A percentile compares a stretch with the other conserved stretches of the same genome.
Conservation (phyloP, 164 flowering plant species). For the Dillenia suffruticosa region DNA sequence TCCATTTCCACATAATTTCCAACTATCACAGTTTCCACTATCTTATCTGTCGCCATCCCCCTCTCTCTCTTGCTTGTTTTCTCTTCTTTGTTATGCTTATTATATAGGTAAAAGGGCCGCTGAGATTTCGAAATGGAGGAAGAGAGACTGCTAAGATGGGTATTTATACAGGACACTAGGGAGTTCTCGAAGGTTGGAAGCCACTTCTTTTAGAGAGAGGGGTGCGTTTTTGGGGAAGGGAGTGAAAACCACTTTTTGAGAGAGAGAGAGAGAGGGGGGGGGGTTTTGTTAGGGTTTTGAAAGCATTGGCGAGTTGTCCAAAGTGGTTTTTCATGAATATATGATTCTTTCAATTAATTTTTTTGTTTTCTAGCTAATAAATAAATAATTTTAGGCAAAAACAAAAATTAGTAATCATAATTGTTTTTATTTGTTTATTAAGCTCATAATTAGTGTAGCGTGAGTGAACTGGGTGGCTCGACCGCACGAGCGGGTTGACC, state of each 20-base stretch:
- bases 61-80: slow-evolving; percentile 6
- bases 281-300: slow-evolving; percentile 16
- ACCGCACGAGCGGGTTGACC: slow-evolving; percentile 57
- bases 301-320: slow-evolving; percentile 12
- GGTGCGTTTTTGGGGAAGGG: neutral
- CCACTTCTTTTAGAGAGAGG: slow-evolving; percentile 13
- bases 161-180: slow-evolving; percentile 30
- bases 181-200: slow-evolving; percentile 21
- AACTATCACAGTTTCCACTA: slow-evolving; percentile 71
- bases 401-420: slow-evolving; percentile 1
- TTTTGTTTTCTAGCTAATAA: neutral
- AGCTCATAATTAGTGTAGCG: no score
- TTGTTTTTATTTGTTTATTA: neutral
- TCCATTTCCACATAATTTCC: slow-evolving; percentile 98
- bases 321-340: slow-evolving; percentile 18
- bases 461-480: slow-evolving; percentile 33
- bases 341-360: slow-evolving; percentile 9
- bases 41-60: slow-evolving; percentile 55
- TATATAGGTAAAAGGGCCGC: neutral
- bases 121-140: slow-evolving; percentile 5
- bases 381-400: slow-evolving; percentile 5
- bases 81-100: neutral
- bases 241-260: slow-evolving; percentile 21
- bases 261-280: slow-evolving; percentile 4
- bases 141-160: neutral